Evolutionary conservation across 192 early-diverging fungal genomes (phyloP).

Genomic region (Dissophora ornata): DNA sequence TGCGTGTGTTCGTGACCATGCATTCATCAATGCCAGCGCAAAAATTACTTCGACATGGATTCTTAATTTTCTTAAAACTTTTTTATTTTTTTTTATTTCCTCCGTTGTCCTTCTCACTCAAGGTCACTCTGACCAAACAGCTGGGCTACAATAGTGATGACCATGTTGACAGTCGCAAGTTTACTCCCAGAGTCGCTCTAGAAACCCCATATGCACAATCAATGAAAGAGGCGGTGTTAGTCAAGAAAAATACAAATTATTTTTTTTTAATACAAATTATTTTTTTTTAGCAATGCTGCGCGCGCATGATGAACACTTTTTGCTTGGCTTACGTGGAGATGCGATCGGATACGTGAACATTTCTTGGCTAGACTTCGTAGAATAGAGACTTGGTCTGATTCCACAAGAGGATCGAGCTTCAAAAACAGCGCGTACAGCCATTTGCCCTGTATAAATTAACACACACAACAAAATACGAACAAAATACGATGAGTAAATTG

Average conservation of each 20-base stretch:
- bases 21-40: no score
- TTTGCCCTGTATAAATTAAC: slow-evolving; percentile 27
- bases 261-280: no score
- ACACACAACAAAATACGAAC: background rate
- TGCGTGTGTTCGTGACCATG: no score
- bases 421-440: slow-evolving; percentile 58
- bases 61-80: no score
- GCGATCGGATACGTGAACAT: slow-evolving; percentile 48
- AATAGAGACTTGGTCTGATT: slow-evolving; percentile 52
- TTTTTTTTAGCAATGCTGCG: no score
- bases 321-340: slow-evolving; percentile 25
- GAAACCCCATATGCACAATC: background rate
- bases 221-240: background rate
- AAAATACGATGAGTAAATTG: background rate
- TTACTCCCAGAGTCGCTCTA: slow-evolving; percentile 39
- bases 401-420: slow-evolving; percentile 57
- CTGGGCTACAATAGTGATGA: slow-evolving; percentile 58
- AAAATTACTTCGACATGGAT: no score
- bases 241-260: background rate
- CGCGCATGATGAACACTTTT: no score
- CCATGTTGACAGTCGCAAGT: slow-evolving; percentile 55
- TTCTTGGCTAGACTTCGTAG: slow-evolving; percentile 57
- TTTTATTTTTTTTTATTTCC: background rate
- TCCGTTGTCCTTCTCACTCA: slow-evolving; percentile 2
- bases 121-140: slow-evolving; percentile 56